Base-by-base conservation (phyloP, 805 yeast species). In the Candida coquimbonensis region DNA sequence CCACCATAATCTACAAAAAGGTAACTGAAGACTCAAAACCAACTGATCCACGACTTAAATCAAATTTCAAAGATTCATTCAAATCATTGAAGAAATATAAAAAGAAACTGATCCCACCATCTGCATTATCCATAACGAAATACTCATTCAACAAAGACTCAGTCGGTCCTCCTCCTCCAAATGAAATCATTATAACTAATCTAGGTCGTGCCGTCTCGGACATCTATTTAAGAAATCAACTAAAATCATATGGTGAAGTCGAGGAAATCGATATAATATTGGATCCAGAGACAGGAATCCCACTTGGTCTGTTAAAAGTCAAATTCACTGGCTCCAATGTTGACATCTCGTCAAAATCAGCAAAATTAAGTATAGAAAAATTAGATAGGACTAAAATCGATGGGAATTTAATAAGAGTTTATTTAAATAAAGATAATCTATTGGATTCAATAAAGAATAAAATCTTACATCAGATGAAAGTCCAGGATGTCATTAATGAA, bases 261-360 rank as follows among this genome's bases (percentile, higher is more conserved):
- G 70, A 74, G 26, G 79, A 77, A 36, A 65, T 83, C 41, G 75
- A 77, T 48, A 69, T 79, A 48, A 68, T 82, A 9, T 77, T 73
- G 46, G 93, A 89, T 57, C 87, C 91, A 0, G 69, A 71, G 21
- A 80, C 86, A 38, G 96, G 89, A 3, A 83, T 81, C 17, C 90
- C 95, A 0, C 62, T 89, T 36, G 93, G 95, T 9, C 68, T 88
- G 21, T 83, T 83, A 42, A 65, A 77, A 19, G 68, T 87, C 43
- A 69, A 74, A 48, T 89, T 74, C 63, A 81, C 72, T 47, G 87
- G 87, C 3, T 24, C 50, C 0, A 47, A 3, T 3, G 5, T 62
- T n/a, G 74, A 70, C 24, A 53, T 57, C n/a, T 77, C 83, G 1
- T 73, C 72, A 32, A 58, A 57, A 38, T 54, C 73, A 2, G 86